Evolutionary conservation across 2,329 filamentous ascomycete species (phyloP).

Genomic region (Fusarium sp.): DNA sequence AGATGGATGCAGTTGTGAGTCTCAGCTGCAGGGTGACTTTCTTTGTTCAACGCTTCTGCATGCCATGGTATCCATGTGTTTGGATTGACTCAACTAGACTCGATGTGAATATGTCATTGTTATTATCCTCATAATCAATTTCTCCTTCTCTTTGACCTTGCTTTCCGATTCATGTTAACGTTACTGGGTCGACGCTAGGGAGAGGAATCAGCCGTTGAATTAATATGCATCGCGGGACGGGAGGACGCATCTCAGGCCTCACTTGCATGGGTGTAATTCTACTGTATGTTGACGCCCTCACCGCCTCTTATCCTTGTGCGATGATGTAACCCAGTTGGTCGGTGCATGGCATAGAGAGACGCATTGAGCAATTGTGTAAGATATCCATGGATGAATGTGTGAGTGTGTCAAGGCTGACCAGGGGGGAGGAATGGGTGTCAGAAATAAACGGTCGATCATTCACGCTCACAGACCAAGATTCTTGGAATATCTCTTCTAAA

Average conservation of each 20-base stretch:
- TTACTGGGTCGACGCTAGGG: constrained; percentile 48
- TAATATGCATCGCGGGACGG: constrained; percentile 39
- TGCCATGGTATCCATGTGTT: constrained; percentile 24
- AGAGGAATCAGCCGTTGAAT: constrained; percentile 34
- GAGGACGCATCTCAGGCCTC: constrained; percentile 38
- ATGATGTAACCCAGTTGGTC: constrained; percentile 49
- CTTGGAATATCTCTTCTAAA: constrained; percentile 18
- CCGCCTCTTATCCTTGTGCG: constrained; percentile 46
- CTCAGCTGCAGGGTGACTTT: constrained; percentile 29
- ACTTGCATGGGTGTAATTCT: constrained; percentile 26
- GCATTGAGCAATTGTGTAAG: constrained; percentile 41
- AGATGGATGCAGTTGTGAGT: constrained; percentile 3
- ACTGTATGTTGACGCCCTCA: constrained; percentile 44
- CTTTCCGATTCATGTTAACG: constrained; percentile 39
- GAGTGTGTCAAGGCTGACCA: constrained; percentile 30
- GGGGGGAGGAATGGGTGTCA: constrained; percentile 20
- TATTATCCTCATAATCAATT: constrained; percentile 20
- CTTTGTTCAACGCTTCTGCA: constrained; percentile 25
- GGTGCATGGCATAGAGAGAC: constrained; percentile 40
- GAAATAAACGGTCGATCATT: constrained; percentile 40
- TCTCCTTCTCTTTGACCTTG: constrained; percentile 21
- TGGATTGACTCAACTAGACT: neutral
- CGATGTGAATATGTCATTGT: constrained; percentile 6
- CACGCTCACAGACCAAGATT: constrained; percentile 21
- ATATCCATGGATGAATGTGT: constrained; percentile 30